Percentiles rank a stretch among this genome's conserved stretches.
phyloP scores from a whole-genome alignment of 164 flowering plant genomes.

The Stephania japonica region DNA sequence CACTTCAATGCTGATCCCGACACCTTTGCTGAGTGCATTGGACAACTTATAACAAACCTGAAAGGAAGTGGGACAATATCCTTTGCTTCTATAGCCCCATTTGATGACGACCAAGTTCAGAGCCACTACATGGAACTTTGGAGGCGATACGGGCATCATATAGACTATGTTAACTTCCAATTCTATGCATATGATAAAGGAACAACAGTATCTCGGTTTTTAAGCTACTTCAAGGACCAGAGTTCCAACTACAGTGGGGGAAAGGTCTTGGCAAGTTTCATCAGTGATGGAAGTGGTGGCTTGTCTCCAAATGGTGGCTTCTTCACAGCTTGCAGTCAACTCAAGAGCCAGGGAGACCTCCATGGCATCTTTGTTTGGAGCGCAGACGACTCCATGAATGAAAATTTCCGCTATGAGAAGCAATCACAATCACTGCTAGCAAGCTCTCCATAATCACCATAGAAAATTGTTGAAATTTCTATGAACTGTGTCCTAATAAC shows the following conservation, averaged over 20 bases:
- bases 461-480: background rate
- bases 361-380: constrained; percentile 52
- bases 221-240: constrained; percentile 32
- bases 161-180: constrained; percentile 62
- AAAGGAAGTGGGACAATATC: constrained; percentile 36
- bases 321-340: constrained; percentile 45
- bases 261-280: constrained; percentile 36
- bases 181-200: constrained; percentile 51
- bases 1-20: constrained; percentile 34
- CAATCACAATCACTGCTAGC: constrained; percentile 42
- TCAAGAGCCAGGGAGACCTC: constrained; percentile 27
- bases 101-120: constrained; percentile 40
- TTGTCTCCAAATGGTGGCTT: constrained; percentile 41
- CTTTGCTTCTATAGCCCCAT: constrained; percentile 61
- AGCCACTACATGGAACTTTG: constrained; percentile 45
- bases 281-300: constrained; percentile 38
- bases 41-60: constrained; percentile 30
- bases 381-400: constrained; percentile 47
- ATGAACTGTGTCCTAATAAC: background rate
- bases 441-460: constrained; percentile 8
- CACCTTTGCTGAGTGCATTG: constrained; percentile 49
- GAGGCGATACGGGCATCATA: constrained; percentile 32
- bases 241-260: constrained; percentile 39
- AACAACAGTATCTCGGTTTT: constrained; percentile 40
- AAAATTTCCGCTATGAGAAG: constrained; percentile 37